Percentiles rank a stretch among this genome's conserved stretches.
These are phyloP conservation scores for Dacryopinax primogenitus DNA, from an alignment of 768 basidiomycete genomes.

Conservation along the genomic window DNA sequence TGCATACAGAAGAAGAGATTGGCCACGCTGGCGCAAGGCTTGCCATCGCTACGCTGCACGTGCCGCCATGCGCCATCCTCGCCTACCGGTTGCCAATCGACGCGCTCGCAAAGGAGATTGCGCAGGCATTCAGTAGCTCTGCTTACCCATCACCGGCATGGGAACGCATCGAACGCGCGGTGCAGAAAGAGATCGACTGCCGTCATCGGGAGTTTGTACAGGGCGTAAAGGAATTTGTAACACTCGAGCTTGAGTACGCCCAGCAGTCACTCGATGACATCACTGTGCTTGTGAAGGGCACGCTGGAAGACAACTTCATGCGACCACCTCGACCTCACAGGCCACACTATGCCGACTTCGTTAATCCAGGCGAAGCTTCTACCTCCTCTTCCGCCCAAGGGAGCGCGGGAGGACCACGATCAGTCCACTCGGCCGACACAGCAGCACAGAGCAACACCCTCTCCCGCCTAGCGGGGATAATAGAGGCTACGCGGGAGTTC, in stretches of 20 bases:
- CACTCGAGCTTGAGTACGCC: neutral
- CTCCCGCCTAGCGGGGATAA: neutral
- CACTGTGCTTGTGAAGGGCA: neutral
- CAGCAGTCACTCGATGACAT: neutral
- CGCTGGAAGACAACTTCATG: neutral
- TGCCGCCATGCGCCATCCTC: slow-evolving; percentile 4
- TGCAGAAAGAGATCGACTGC: neutral
- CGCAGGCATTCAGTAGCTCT: neutral
- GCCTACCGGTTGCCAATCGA: neutral
- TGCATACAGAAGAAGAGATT: neutral
- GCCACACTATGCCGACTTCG: neutral
- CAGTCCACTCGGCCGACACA: neutral
- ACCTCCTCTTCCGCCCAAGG: neutral
- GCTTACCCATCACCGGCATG: neutral
- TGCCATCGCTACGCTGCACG: neutral
- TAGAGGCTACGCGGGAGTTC: neutral
- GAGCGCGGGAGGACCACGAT: neutral
- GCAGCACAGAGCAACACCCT: neutral
- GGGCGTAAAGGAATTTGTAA: neutral
- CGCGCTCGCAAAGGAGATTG: neutral
- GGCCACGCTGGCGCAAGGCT: neutral
- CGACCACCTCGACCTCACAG: neutral
- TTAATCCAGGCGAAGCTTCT: neutral
- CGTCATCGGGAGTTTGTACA: neutral
- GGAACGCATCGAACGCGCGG: neutral